A percentile compares a stretch with the other conserved stretches of the same genome.
Evolutionary conservation across 352 stramenopile species (phyloP).

Genomic region (Pythium monospermum): DNA sequence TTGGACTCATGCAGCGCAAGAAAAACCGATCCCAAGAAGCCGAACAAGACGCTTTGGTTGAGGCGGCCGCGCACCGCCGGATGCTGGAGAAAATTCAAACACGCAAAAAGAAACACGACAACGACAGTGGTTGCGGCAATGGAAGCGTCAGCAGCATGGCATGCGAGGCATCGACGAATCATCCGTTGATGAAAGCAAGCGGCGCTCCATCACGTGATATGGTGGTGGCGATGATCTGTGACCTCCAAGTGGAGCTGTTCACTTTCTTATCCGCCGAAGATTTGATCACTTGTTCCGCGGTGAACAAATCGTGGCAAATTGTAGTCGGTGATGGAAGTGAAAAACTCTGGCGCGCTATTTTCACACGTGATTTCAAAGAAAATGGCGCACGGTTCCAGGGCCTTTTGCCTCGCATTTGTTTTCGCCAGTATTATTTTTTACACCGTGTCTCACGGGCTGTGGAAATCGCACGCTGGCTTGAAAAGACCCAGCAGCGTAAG

Average conservation of each 20-base stretch:
- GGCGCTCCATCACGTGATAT: background rate
- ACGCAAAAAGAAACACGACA: background rate
- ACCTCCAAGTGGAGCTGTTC: conserved; percentile 49
- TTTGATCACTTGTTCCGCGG: conserved; percentile 33
- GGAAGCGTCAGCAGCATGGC: background rate
- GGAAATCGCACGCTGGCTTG: conserved; percentile 52
- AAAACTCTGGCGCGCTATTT: conserved; percentile 46
- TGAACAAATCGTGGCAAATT: conserved; percentile 36
- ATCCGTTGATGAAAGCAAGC: background rate
- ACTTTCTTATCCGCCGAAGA: conserved; percentile 45
- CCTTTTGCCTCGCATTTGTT: conserved; percentile 50
- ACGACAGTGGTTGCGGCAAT: background rate
- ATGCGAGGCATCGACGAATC: background rate
- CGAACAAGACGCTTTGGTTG: conserved; percentile 7
- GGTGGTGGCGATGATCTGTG: conserved; percentile 28
- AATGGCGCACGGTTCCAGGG: conserved; percentile 38
- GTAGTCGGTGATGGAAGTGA: conserved; percentile 30
- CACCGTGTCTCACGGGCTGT: conserved; percentile 62
- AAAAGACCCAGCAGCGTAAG: conserved; percentile 30
- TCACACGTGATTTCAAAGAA: conserved; percentile 50
- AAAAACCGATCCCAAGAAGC: conserved; percentile 27
- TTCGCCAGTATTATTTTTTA: conserved; percentile 68
- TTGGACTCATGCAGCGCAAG: conserved; percentile 53
- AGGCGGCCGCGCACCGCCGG: conserved; percentile 17
- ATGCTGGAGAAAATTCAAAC: conserved; percentile 21